phyloP scores from a whole-genome alignment of 371 early-diverging fungal species.

The Haplosporangium sp. region DNA sequence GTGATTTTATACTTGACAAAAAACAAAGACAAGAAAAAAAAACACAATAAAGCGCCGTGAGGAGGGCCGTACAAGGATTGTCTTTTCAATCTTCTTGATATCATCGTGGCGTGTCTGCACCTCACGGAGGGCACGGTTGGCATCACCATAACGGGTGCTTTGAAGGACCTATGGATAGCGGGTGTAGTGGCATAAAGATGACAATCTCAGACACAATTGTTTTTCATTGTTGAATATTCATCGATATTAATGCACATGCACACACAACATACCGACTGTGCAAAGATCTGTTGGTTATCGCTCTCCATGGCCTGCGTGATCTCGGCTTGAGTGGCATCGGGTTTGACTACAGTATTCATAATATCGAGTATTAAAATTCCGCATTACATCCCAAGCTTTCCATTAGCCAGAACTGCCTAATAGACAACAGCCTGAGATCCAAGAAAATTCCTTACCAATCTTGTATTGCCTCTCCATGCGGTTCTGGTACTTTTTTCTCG shows the following conservation, averaged over 20 bases:
- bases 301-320: conserved; percentile 79
- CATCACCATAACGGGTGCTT: conserved; percentile 81
- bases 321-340: conserved; percentile 83
- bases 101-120: conserved; percentile 90
- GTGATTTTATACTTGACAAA: too few relatives aligned
- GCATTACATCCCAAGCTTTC: neutral
- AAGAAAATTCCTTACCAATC: conserved; percentile 76
- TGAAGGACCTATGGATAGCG: conserved; percentile 67
- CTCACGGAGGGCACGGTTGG: conserved; percentile 80
- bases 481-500: conserved; percentile 83
- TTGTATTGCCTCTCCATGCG: conserved; percentile 85
- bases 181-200: too few relatives aligned
- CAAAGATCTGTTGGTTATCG: conserved; percentile 82
- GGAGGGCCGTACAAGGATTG: conserved; percentile 69
- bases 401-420: neutral
- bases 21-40: neutral
- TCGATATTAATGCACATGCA: too few relatives aligned
- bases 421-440: neutral
- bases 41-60: neutral
- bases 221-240: too few relatives aligned
- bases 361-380: neutral
- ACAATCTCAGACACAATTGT: too few relatives aligned
- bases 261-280: conserved; percentile 77
- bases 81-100: conserved; percentile 85
- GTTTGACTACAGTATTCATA: conserved; percentile 69